Percentiles rank a stretch among this genome's conserved stretches.
phyloP scores from a whole-genome alignment of 257 asterid genomes.

The Paulownia fortunei region DNA sequence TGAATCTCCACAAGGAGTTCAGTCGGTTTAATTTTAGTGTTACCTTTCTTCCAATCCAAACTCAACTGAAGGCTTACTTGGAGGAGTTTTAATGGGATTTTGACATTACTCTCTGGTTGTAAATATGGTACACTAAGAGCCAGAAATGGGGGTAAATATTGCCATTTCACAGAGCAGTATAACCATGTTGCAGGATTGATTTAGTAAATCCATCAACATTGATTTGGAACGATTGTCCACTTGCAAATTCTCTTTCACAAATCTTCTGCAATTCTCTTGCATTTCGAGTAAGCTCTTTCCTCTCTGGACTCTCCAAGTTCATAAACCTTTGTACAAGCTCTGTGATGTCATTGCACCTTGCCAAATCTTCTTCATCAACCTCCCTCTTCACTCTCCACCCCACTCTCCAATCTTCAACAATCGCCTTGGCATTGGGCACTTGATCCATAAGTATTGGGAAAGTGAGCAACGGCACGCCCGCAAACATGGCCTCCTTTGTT shows the following conservation, averaged over 20 bases:
- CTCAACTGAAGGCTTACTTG: too few relatives aligned
- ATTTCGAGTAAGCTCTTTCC: slow-evolving; percentile 40
- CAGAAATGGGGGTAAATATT: too few relatives aligned
- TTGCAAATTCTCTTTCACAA: slow-evolving; percentile 35
- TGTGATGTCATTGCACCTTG: slow-evolving; percentile 28
- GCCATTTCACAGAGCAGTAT: too few relatives aligned
- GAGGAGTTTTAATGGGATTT: too few relatives aligned
- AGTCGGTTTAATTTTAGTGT: too few relatives aligned
- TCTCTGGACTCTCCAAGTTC: slow-evolving; percentile 43
- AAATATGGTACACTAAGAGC: too few relatives aligned
- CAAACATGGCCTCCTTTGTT: slow-evolving; percentile 43
- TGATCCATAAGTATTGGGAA: slow-evolving; percentile 59
- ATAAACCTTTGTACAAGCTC: slow-evolving; percentile 39
- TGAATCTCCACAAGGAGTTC: too few relatives aligned
- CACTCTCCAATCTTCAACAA: slow-evolving; percentile 55
- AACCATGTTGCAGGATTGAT: not conserved
- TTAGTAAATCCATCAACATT: slow-evolving; percentile 36
- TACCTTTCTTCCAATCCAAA: too few relatives aligned
- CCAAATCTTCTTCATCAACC: slow-evolving; percentile 26
- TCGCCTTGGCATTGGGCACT: slow-evolving; percentile 41
- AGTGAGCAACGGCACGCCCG: slow-evolving; percentile 53
- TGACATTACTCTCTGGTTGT: too few relatives aligned
- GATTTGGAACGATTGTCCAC: slow-evolving; percentile 35
- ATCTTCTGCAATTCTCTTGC: slow-evolving; percentile 37
- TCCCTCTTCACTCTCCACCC: slow-evolving; percentile 53